phyloP scores from a whole-genome alignment of 257 asterid genomes.

The Knoxia roxburghii region DNA sequence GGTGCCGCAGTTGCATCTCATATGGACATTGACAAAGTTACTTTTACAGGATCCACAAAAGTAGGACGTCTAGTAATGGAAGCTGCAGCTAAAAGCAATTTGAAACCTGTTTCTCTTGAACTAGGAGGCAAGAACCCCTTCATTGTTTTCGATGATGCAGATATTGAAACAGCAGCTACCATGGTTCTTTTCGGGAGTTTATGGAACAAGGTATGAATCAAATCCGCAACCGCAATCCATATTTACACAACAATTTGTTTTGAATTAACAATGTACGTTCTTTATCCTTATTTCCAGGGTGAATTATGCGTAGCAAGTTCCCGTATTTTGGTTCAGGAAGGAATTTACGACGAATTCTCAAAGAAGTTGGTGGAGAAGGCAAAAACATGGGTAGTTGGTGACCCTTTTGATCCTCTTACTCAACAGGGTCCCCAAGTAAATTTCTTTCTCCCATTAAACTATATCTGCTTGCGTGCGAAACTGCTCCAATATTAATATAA shows the following conservation, averaged over 20 bases:
- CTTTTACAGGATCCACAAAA: slow-evolving; percentile 78
- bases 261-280: neutral
- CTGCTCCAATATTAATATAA: too few relatives aligned
- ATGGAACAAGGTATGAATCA: slow-evolving; percentile 43
- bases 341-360: slow-evolving; percentile 50
- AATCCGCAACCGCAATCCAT: too few relatives aligned
- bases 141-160: slow-evolving; percentile 67
- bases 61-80: slow-evolving; percentile 70
- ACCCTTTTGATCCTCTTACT: slow-evolving; percentile 62
- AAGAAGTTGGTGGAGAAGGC: slow-evolving; percentile 48
- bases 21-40: slow-evolving; percentile 77
- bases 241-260: neutral
- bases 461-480: too few relatives aligned
- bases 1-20: slow-evolving; percentile 78
- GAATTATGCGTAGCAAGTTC: slow-evolving; percentile 77
- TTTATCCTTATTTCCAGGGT: slow-evolving; percentile 34
- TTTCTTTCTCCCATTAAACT: neutral
- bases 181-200: slow-evolving; percentile 46
- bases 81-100: slow-evolving; percentile 71
- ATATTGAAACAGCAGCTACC: slow-evolving; percentile 47
- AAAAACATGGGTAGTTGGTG: slow-evolving; percentile 59
- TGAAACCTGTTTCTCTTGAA: slow-evolving; percentile 70
- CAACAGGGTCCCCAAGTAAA: slow-evolving; percentile 76
- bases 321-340: slow-evolving; percentile 75
- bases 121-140: slow-evolving; percentile 85